Evolutionary conservation across 139 green algal species (phyloP).

Genomic region (Volvox africanus): DNA sequence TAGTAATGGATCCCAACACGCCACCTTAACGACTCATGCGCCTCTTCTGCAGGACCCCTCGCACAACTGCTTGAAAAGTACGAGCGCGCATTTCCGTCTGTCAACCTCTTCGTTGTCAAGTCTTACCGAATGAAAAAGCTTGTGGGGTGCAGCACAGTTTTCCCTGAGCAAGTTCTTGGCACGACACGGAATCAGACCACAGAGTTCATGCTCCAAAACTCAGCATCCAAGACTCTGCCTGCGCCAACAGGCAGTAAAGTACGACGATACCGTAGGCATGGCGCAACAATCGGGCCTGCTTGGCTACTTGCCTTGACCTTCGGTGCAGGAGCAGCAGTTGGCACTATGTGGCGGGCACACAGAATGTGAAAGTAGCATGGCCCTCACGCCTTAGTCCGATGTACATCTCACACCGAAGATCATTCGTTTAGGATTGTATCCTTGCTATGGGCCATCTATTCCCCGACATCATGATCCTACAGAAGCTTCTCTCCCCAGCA

Average conservation of each 20-base stretch:
- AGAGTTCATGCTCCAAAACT: background rate
- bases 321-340: background rate
- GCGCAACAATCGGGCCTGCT: background rate
- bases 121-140: conserved; percentile 31
- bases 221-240: too few species aligned
- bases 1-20: too few species aligned
- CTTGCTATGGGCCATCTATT: too few species aligned
- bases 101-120: conserved; percentile 33
- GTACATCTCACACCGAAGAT: background rate
- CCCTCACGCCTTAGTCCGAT: background rate
- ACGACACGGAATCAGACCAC: background rate
- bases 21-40: too few species aligned
- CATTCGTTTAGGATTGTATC: background rate
- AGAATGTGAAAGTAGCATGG: background rate
- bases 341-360: background rate
- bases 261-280: background rate
- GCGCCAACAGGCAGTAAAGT: background rate
- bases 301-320: background rate
- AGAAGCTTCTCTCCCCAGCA: too few species aligned
- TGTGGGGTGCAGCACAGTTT: conserved; percentile 20
- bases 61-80: conserved; percentile 38
- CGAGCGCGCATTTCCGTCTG: conserved; percentile 16
- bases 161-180: conserved; percentile 35
- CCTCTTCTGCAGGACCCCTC: background rate
- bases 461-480: too few species aligned